Conservation (phyloP, 2,329 filamentous ascomycete genomes). For the Cladosporium sp. region DNA sequence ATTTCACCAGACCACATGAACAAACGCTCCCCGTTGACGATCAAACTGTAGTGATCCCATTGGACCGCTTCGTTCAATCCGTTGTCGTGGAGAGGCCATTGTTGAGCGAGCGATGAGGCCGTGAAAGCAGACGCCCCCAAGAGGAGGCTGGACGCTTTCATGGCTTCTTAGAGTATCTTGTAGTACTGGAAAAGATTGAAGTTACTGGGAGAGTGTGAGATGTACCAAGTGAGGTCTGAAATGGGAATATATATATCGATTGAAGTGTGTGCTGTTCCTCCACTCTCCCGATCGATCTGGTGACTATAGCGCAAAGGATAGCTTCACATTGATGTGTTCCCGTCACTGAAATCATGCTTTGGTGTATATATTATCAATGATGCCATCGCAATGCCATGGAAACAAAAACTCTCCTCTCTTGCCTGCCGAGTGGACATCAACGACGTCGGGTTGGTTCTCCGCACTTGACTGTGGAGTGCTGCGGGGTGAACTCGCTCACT, state of each 20-base stretch:
- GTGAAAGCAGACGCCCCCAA: conserved; percentile 1
- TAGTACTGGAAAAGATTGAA: too few species aligned
- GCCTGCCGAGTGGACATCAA: neutral
- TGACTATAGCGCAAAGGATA: too few species aligned
- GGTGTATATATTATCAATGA: too few species aligned
- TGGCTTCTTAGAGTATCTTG: neutral
- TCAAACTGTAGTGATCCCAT: conserved; percentile 53
- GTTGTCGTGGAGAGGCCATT: conserved; percentile 48
- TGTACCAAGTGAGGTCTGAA: too few species aligned
- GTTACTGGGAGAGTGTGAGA: too few species aligned
- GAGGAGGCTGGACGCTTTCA: neutral
- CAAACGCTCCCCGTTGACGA: conserved; percentile 64
- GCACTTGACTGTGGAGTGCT: neutral
- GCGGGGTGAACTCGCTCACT: neutral
- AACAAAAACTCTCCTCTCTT: too few species aligned
- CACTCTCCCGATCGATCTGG: too few species aligned
- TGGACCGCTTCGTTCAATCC: conserved; percentile 46
- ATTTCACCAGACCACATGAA: conserved; percentile 72
- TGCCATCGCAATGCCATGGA: too few species aligned
- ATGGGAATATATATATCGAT: too few species aligned
- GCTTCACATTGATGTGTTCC: too few species aligned
- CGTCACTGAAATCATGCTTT: too few species aligned
- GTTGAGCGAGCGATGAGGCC: conserved; percentile 21
- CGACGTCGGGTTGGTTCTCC: neutral
- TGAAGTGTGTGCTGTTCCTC: too few species aligned